These are phyloP conservation scores for Aquilaria yunnanensis DNA, from an alignment of 345 rosid species.

Conservation along the genomic window DNA sequence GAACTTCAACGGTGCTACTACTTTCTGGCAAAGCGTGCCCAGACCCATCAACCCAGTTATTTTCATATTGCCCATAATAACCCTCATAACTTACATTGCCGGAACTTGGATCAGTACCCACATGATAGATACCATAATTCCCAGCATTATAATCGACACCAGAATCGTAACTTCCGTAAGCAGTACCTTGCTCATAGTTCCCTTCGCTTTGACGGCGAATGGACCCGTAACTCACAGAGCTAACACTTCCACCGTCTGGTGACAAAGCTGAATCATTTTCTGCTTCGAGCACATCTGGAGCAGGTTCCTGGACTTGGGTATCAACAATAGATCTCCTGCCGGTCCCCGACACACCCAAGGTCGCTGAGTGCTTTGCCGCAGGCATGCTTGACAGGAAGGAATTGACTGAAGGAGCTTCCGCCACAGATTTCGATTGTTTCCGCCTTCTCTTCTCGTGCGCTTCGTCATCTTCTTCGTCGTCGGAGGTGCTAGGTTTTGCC, in stretches of 20 bases:
- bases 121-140: constrained; percentile 23
- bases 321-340: constrained; percentile 68
- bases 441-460: constrained; percentile 39
- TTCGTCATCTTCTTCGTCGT: constrained; percentile 44
- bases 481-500: constrained; percentile 26
- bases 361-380: constrained; percentile 57
- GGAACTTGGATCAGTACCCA: constrained; percentile 20
- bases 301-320: constrained; percentile 29
- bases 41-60: constrained; percentile 31
- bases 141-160: constrained; percentile 16
- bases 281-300: constrained; percentile 10
- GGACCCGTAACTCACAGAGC: constrained; percentile 20
- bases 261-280: constrained; percentile 19
- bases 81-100: constrained; percentile 31
- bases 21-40: constrained; percentile 27
- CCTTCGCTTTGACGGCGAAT: constrained; percentile 16
- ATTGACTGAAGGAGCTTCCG: constrained; percentile 39
- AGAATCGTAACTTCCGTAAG: constrained; percentile 11
- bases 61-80: constrained; percentile 23
- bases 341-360: constrained; percentile 57
- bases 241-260: constrained; percentile 9
- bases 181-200: constrained; percentile 9
- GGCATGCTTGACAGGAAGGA: constrained; percentile 80
- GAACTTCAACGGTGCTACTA: constrained; percentile 24
- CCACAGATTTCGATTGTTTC: constrained; percentile 23